Percentiles rank a stretch among this genome's conserved stretches.
Conservation (phyloP, 2,329 filamentous ascomycete genomes). For the Mycosphaerella sp. region DNA sequence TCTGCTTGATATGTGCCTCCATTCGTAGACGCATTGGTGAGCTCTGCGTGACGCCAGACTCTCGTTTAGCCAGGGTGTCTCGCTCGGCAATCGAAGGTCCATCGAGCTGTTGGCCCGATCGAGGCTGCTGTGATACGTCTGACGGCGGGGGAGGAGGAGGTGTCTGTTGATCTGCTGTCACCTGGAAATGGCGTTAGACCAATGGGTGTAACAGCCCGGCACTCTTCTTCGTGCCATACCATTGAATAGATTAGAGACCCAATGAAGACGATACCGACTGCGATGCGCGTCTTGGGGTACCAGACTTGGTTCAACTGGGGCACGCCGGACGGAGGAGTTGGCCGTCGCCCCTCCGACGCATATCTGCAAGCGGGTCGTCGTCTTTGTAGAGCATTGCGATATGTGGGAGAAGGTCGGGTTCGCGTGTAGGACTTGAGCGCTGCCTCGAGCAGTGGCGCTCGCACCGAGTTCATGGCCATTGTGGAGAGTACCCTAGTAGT, state of each 20-base stretch:
- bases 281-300: constrained; percentile 40
- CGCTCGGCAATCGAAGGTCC: constrained; percentile 71
- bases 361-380: constrained; percentile 22
- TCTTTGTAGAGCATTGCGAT: constrained; percentile 19
- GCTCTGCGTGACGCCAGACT: constrained; percentile 63
- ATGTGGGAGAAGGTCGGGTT: constrained; percentile 17
- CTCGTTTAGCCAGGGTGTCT: constrained; percentile 73
- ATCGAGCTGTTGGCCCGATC: constrained; percentile 43
- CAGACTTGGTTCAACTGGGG: constrained; percentile 34
- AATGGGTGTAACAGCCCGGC: background rate
- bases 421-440: constrained; percentile 20
- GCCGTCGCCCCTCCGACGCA: constrained; percentile 22
- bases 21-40: constrained; percentile 97
- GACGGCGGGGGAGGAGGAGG: constrained; percentile 7
- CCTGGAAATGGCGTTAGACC: constrained; percentile 20
- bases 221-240: constrained; percentile 36
- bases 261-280: constrained; percentile 46
- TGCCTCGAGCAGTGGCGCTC: constrained; percentile 22
- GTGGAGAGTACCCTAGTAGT: background rate
- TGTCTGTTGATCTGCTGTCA: constrained; percentile 33
- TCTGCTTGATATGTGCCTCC: constrained; percentile 91
- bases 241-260: constrained; percentile 53
- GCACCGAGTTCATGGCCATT: constrained; percentile 18
- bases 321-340: constrained; percentile 25
- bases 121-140: constrained; percentile 1